Conservation (phyloP, 2,329 filamentous ascomycete species). For the Meredithiella fracta region DNA sequence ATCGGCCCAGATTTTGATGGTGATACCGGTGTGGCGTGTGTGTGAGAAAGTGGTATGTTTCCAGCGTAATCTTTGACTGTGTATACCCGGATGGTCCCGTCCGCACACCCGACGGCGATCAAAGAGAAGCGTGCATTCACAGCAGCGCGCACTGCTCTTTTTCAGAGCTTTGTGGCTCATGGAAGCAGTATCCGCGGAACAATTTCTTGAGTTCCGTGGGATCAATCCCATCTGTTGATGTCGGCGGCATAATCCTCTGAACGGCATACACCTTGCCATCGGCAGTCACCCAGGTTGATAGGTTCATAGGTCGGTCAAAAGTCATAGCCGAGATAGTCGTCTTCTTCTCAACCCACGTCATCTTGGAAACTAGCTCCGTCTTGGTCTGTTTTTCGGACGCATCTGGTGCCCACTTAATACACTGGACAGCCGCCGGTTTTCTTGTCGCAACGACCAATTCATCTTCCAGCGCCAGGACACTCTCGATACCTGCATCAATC, state of each 20-base stretch:
- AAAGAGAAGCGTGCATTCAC: conserved; percentile 93
- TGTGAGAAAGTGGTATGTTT: conserved; percentile 78
- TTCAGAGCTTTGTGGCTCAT: conserved; percentile 46
- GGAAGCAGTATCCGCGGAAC: conserved; percentile 86
- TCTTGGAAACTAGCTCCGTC: conserved; percentile 76
- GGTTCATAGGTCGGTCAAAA: conserved; percentile 88
- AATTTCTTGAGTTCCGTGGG: conserved; percentile 37
- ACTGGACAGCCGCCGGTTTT: conserved; percentile 89
- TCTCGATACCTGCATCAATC: conserved; percentile 85
- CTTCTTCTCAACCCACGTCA: conserved; percentile 72
- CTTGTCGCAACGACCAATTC: conserved; percentile 82
- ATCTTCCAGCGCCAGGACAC: conserved; percentile 75
- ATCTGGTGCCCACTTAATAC: conserved; percentile 86
- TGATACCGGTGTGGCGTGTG: conserved; percentile 54
- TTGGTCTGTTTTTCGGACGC: conserved; percentile 67
- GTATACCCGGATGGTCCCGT: conserved; percentile 75
- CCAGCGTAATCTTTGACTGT: conserved; percentile 84
- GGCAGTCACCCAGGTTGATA: conserved; percentile 79
- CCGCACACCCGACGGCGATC: conserved; percentile 67
- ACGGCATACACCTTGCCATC: conserved; percentile 85
- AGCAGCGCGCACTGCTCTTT: conserved; percentile 54
- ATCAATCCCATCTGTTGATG: conserved; percentile 23
- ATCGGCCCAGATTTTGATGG: conserved; percentile 50
- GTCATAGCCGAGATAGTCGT: conserved; percentile 67
- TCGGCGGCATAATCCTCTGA: conserved; percentile 42